Evolutionary conservation across 257 asterid genomes (phyloP).

Genomic region (Solanum chilense): DNA sequence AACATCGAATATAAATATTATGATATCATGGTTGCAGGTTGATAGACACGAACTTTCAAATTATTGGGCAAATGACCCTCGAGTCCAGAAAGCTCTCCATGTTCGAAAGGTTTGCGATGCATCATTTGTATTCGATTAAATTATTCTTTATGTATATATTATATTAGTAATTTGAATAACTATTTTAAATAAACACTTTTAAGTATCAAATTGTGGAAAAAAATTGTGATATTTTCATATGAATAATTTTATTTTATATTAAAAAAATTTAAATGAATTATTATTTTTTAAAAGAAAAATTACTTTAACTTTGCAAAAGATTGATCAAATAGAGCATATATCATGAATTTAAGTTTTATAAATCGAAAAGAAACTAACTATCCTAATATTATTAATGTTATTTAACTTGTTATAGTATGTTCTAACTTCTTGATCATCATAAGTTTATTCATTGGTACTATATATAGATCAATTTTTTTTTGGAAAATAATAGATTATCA

Average conservation of each 20-base stretch:
- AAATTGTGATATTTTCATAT: too few species aligned
- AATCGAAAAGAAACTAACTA: background rate
- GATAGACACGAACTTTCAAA: slow-evolving; percentile 10
- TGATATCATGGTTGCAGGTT: background rate
- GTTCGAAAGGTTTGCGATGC: slow-evolving; percentile 12
- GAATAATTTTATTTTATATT: too few species aligned
- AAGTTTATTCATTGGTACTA: background rate
- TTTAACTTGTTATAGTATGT: background rate
- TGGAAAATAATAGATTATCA: background rate
- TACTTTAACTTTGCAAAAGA: background rate
- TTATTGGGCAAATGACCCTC: slow-evolving; percentile 24
- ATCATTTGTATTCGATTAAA: background rate
- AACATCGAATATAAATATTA: background rate
- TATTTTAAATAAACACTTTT: background rate
- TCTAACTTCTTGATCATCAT: background rate
- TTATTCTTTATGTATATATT: too few species aligned
- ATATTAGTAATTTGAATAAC: background rate
- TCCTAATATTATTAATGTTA: background rate
- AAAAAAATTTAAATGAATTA: too few species aligned
- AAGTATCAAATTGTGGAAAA: background rate
- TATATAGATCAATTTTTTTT: background rate
- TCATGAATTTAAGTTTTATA: background rate
- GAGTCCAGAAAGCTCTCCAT: slow-evolving; percentile 27
- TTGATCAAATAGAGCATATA: background rate
- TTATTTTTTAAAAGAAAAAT: too few species aligned